Evolutionary conservation across 345 rosid genomes (phyloP), one percentile per base, ranked within the genome.

Genomic region (Anacardium occidentale): DNA sequence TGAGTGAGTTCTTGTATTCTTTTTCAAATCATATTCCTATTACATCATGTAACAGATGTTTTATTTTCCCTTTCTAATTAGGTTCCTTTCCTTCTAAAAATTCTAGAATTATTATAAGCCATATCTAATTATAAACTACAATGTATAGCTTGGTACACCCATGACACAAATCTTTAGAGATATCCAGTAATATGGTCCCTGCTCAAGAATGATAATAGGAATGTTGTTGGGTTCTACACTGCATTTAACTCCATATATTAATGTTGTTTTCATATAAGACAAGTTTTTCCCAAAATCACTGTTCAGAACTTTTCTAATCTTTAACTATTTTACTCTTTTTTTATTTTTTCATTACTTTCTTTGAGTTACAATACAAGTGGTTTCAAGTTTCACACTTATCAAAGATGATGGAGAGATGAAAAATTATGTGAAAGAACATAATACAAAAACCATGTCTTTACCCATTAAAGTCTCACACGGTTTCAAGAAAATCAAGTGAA

Each of bases 231-330:
- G 4, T 5, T 15, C 21, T 34, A 45, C 18, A 2, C 3, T 18
- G 45, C 21, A 9, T n/a, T 29, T 59, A 18, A 62, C 66, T 62
- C 66, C 66, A 62, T 8, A 62, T 32, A 37, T 34, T 62, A 37
- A 62, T 7, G 37, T 37, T 8, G 48, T 14, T 15, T 32, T 62
- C 15, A 62, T 62, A 21, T 34, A n/a, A 1, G 24, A 34, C 25
- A 42, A 7, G 7, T 5, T 15, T 11, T 29, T 13, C 9, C 7
- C 25, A 17, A 12, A 47, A 47, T 14, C 7, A 37, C 53, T 14
- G 3, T 56, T 56, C 12, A 24, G 4, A 56, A 56, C 61, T 26
- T 9, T 53, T 13, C 10, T 12, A 51, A 52, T 26, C 44, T 21
- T 29, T 5, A 32, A 15, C 18, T 5, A 7, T 66, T 18, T 48